A percentile compares a stretch with the other conserved stretches of the same genome.
phyloP scores from a whole-genome alignment of 108 stramenopile species.

The Epithemia pelagica region DNA sequence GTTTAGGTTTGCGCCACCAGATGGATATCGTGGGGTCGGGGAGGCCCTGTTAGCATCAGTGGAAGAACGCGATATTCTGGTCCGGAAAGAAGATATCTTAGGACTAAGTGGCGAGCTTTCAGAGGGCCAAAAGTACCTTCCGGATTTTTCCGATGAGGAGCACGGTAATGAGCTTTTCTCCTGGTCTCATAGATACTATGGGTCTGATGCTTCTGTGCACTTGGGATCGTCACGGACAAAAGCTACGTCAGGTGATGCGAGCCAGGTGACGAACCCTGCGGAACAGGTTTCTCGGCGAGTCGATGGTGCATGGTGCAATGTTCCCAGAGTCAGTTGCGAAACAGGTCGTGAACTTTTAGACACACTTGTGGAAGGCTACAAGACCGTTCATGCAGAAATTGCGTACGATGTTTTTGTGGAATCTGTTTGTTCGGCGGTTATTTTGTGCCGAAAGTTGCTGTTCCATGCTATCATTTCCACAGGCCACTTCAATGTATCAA shows the following conservation, averaged over 20 bases:
- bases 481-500: constrained; percentile 37
- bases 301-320: constrained; percentile 17
- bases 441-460: constrained; percentile 61
- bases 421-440: constrained; percentile 26
- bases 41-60: constrained; percentile 62
- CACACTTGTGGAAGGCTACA: constrained; percentile 15
- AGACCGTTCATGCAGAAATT: constrained; percentile 5
- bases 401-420: constrained; percentile 18
- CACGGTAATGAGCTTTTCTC: constrained; percentile 87
- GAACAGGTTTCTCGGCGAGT: constrained; percentile 20
- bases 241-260: not conserved
- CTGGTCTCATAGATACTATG: constrained; percentile 85
- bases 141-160: constrained; percentile 85
- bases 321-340: not conserved
- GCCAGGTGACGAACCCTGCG: not conserved
- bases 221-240: constrained; percentile 57
- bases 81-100: constrained; percentile 52
- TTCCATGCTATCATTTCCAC: constrained; percentile 45
- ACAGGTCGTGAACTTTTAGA: not conserved
- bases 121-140: constrained; percentile 44
- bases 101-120: constrained; percentile 1
- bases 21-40: constrained; percentile 75
- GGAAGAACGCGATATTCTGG: constrained; percentile 40
- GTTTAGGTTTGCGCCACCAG: constrained; percentile 61
- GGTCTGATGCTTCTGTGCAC: constrained; percentile 84